Base-by-base conservation (phyloP, 2,329 filamentous ascomycete genomes). In the Aspergillus fischeri region DNA sequence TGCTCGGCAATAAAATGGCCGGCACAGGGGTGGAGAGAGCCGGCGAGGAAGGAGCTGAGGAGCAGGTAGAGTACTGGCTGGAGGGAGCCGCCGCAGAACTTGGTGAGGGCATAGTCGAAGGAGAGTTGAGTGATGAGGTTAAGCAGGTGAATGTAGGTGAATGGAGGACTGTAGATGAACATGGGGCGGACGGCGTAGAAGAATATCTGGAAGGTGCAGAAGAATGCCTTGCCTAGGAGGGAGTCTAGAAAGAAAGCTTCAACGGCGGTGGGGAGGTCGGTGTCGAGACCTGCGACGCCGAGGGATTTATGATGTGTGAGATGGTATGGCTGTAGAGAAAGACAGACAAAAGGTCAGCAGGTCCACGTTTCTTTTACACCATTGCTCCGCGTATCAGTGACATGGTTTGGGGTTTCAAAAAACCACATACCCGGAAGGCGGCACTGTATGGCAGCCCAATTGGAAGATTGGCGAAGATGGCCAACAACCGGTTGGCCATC, bases 1-100 rank as follows among this genome's bases (percentile, higher is more conserved):
- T 99, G 94, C 79, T 99, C 94, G 57, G 94, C 92, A 75, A 99
- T 99, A 81, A 99, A 99, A 78, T 99, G 94, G 48, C 91, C 94
- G 0, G 94, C 94, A 58, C 93, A 91, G 3, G 94, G 94, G 77
- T 99, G 94, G 32, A 99, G 83, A 49, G 89, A 93, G 38, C 94
- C 94, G 1, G 94, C 94, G 2, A 99, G 83, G 81, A 99, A 97
- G 52, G 90, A 94, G 69, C 89, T 94, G 65, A 95, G 78, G 53
- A 99, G 80, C 45, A 99, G 80, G 80, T 99, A 99, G 62, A 86
- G 83, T 49, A 97, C 71, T 0, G 91, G 83, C 63, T 87, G 83
- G 55, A 79, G 69, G 24, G 72, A 74, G 41, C 70, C 72, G 49
- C 87, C 87, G 56, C 84, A 81, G 52, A 79, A 75, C 59, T 79